Evolutionary conservation across 805 yeast species (phyloP).

Genomic region (Debaryomyces prosopidis): DNA sequence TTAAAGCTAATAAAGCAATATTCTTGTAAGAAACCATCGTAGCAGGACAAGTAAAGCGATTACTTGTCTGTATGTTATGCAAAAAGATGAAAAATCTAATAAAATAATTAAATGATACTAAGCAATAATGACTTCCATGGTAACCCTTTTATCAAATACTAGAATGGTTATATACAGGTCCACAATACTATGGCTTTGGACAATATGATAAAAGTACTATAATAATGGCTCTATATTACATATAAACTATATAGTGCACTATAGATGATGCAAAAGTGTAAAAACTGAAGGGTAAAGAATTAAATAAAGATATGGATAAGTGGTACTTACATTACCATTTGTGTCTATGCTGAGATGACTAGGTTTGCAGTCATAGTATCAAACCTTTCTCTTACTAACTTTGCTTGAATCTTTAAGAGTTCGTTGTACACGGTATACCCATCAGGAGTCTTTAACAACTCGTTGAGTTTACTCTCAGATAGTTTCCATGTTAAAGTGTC

Average conservation of each 20-base stretch:
- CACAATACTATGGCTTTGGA: too few relatives aligned
- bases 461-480: slow-evolving; percentile 44
- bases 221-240: too few relatives aligned
- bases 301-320: background rate
- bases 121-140: too few relatives aligned
- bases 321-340: too few relatives aligned
- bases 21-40: slow-evolving; percentile 23
- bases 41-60: background rate
- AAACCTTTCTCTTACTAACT: slow-evolving; percentile 67
- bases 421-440: slow-evolving; percentile 63
- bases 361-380: slow-evolving; percentile 77
- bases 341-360: slow-evolving; percentile 49
- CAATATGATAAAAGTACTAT: too few relatives aligned
- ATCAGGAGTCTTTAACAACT: slow-evolving; percentile 42
- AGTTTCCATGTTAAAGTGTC: slow-evolving; percentile 73
- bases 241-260: too few relatives aligned
- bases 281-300: background rate
- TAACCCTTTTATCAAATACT: too few relatives aligned
- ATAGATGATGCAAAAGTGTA: background rate
- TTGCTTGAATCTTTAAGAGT: slow-evolving; percentile 58
- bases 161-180: too few relatives aligned
- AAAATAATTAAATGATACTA: too few relatives aligned
- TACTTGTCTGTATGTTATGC: too few relatives aligned
- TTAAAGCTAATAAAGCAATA: slow-evolving; percentile 11
- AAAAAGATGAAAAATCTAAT: too few relatives aligned